Base-by-base conservation (phyloP, 768 basidiomycete genomes). In the Brasilioporus rufonigricans region DNA sequence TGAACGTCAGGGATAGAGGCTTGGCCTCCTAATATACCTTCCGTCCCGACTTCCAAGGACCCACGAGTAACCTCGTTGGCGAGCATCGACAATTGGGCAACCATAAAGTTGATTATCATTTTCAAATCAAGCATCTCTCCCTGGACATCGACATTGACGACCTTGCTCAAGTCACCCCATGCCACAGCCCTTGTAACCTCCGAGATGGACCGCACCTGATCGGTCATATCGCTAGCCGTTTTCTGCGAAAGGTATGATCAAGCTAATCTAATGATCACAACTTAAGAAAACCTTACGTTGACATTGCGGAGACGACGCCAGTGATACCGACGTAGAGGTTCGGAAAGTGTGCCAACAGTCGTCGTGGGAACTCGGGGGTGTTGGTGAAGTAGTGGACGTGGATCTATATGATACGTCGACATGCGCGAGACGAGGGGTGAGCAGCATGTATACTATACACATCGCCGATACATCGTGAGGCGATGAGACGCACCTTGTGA, bases 11-110 rank as follows among this genome's bases (percentile, higher is more conserved):
- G 87, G 0, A 96, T 93, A 54, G 78, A 82, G 0, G 94, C 94
- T 68, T 97, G 94, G 18, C 94, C 94, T 45, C 94, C 95, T 69
- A 98, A 78, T 45, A 91, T 96, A 69, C 93, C 93, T 69, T 94
- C 89, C 35, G 87, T 93, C 40, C 93, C 93, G 59, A 95, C 93
- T 70, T 97, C 95, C 59, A 97, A 76, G 38, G 87, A 88, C 18
- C 98, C 96, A 56, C 93, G 80, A 14, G 91, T 93, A n/a, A 96
- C 93, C 63, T 91, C 88, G 46, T 83, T 86, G 2, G 86, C 88
- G 5, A 91, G 74, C 0, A 84, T 88, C 21, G 80, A 85, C 32
- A 92, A 69, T 64, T 89, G 86, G 21, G 76, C 76, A 52, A 87
- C 86, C 89, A 90, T 91, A 55, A 79, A 80, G 67, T 90, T 91